Evolutionary conservation across 225 moss, liverwort and hornwort genomes (phyloP).

Genomic region (Marchantia polymorpha): DNA sequence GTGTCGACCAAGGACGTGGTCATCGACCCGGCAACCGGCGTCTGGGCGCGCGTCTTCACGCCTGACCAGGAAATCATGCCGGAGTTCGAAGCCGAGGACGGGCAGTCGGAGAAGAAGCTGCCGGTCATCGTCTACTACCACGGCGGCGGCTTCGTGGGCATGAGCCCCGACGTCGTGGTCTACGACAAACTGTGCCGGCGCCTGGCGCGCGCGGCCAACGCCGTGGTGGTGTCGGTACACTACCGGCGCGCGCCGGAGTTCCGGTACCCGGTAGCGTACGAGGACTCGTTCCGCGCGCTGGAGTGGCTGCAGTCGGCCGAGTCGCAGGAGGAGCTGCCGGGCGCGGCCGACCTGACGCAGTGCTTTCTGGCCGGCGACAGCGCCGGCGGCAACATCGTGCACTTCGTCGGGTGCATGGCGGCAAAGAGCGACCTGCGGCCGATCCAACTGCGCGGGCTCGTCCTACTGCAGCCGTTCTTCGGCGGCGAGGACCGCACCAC

Average conservation of each 20-base stretch:
- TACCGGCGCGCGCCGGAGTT: constrained; percentile 70
- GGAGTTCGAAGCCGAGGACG: background rate
- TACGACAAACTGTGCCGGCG: constrained; percentile 64
- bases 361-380: constrained; percentile 47
- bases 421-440: constrained; percentile 37
- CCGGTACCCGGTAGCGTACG: constrained; percentile 66
- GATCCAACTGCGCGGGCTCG: constrained; percentile 33
- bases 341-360: constrained; percentile 33
- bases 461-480: constrained; percentile 44
- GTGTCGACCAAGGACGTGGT: constrained; percentile 64
- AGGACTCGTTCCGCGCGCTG: constrained; percentile 59
- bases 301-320: constrained; percentile 55
- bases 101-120: constrained; percentile 38
- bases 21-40: constrained; percentile 47
- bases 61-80: constrained; percentile 24
- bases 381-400: constrained; percentile 50
- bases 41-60: constrained; percentile 73
- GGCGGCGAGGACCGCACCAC: constrained; percentile 45
- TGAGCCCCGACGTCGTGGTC: constrained; percentile 29
- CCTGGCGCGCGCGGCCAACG: constrained; percentile 45
- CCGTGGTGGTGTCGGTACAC: constrained; percentile 63
- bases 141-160: constrained; percentile 76
- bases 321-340: constrained; percentile 31
- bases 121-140: constrained; percentile 75
- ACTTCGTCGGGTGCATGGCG: constrained; percentile 42